Evolutionary conservation across 805 yeast species (phyloP), one percentile per base, ranked within the genome.

Genomic region (Diddensiella transvaalensis): DNA sequence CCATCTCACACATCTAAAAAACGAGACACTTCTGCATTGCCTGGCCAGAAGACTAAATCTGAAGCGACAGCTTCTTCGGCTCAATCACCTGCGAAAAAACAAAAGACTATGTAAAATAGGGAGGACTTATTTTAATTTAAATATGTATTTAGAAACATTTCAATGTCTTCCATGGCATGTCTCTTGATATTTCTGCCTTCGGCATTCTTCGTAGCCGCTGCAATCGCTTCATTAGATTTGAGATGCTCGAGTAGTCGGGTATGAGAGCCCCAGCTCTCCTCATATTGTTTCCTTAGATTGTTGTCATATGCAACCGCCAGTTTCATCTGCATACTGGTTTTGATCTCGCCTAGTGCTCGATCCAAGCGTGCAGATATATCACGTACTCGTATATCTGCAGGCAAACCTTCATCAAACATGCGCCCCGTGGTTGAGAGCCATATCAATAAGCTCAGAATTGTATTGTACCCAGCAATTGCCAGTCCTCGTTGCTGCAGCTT

Each of bases 351-450:
- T 3, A 44, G 30, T 4, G 49, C 48, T 2, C 44, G 29, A 21
- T 48, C 41, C 17, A 48, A 44, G 22, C 42, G 40, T n/a, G 21
- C 33, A 19, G 32, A 29, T 32, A 44, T 39, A 18, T 46, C 38
- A 11, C 39, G 26, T 35, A 53, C 35, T 18, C 47, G 35, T 18
- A 38, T 35, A 19, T 43, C 51, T n/a, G 44, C 40, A 4, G 52
- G 55, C 26, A 42, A 50, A 13, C 46, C 35, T 13, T 18, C 21
- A 11, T 35, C 38, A 3, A 40, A 52, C 18, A 53, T 39, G 10
- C 54, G 42, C 2, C 59, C 59, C 11, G 56, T 51, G 22, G 50
- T 45, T 1, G 54, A 33, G 23, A 55, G 46, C 30, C 39, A 49
- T 17, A 54, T 18, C 36, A 52, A 21, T 4, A 32, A 32, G 1